phyloP scores from a whole-genome alignment of 176 grass and related monocot species.

The Carex pumila region DNA sequence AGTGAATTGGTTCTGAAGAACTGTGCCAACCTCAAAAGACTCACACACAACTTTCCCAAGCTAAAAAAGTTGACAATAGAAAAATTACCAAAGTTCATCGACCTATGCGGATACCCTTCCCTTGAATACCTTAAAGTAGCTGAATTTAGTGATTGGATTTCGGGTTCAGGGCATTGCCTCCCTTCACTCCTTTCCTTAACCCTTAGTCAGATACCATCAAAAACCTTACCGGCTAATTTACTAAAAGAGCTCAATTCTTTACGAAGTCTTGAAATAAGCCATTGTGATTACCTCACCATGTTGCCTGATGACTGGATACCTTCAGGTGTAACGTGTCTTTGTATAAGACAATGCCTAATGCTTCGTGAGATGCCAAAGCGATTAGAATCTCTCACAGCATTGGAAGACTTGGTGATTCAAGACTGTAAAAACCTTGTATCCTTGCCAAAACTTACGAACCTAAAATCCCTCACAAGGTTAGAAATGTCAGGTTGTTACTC shows the following conservation, averaged over 20 bases:
- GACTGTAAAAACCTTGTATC: slow-evolving; percentile 11
- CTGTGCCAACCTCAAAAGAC: slow-evolving; percentile 16
- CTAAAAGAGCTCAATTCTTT: neutral
- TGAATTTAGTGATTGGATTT: slow-evolving; percentile 31
- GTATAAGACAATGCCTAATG: slow-evolving; percentile 12
- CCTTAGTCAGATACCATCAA: slow-evolving; percentile 6
- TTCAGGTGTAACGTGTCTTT: neutral
- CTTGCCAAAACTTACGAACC: slow-evolving; percentile 20
- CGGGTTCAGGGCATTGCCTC: slow-evolving; percentile 16
- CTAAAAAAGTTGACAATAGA: slow-evolving; percentile 17
- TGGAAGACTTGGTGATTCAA: slow-evolving; percentile 37
- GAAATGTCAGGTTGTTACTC: slow-evolving; percentile 34
- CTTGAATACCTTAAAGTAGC: slow-evolving; percentile 19
- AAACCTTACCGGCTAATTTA: neutral
- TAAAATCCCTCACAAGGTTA: slow-evolving; percentile 3
- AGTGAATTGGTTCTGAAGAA: slow-evolving; percentile 32
- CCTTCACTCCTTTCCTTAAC: slow-evolving; percentile 20
- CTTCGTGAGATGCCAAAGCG: slow-evolving; percentile 20
- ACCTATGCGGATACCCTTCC: slow-evolving; percentile 17
- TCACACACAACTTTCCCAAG: slow-evolving; percentile 30
- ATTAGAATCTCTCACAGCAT: slow-evolving; percentile 11
- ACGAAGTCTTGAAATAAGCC: slow-evolving; percentile 29
- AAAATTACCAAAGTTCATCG: neutral
- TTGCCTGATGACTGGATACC: slow-evolving; percentile 25
- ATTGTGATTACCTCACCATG: neutral